A percentile compares a stretch with the other conserved stretches of the same genome.
These are phyloP conservation scores for Globisporangium rhizosaccharum DNA, from an alignment of 352 stramenopile species.

Conservation along the genomic window DNA sequence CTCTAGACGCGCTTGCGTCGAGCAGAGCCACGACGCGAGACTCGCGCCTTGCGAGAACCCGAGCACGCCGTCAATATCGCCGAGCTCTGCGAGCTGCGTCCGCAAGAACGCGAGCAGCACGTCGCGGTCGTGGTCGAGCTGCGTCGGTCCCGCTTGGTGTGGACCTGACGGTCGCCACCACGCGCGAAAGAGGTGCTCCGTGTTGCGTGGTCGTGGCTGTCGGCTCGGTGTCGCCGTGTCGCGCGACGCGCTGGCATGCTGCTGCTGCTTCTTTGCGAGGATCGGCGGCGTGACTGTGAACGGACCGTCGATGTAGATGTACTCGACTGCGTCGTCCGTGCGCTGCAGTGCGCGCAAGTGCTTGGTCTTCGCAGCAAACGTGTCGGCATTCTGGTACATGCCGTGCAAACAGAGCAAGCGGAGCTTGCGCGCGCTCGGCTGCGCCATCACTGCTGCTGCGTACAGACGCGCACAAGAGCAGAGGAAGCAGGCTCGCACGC, in stretches of 20 bases:
- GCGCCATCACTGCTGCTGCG: background rate
- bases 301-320: conserved; percentile 66
- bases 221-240: conserved; percentile 3
- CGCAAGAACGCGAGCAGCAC: conserved; percentile 56
- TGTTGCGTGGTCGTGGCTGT: conserved; percentile 28
- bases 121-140: conserved; percentile 47
- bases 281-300: conserved; percentile 72
- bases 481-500: no score
- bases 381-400: conserved; percentile 79
- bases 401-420: conserved; percentile 78
- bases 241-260: conserved; percentile 1
- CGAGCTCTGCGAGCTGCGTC: conserved; percentile 45
- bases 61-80: conserved; percentile 70
- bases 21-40: conserved; percentile 78
- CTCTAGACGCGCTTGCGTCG: conserved; percentile 47
- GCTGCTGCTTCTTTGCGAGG: conserved; percentile 36
- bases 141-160: conserved; percentile 38
- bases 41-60: conserved; percentile 81
- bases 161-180: conserved; percentile 64
- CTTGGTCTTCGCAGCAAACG: conserved; percentile 65
- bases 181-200: conserved; percentile 53
- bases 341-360: conserved; percentile 31
- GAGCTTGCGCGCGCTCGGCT: conserved; percentile 27
- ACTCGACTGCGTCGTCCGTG: conserved; percentile 36
- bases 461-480: no score